These are phyloP conservation scores for Lecanicillium sp. DNA, from an alignment of 2,329 filamentous ascomycete species.

Conservation along the genomic window DNA sequence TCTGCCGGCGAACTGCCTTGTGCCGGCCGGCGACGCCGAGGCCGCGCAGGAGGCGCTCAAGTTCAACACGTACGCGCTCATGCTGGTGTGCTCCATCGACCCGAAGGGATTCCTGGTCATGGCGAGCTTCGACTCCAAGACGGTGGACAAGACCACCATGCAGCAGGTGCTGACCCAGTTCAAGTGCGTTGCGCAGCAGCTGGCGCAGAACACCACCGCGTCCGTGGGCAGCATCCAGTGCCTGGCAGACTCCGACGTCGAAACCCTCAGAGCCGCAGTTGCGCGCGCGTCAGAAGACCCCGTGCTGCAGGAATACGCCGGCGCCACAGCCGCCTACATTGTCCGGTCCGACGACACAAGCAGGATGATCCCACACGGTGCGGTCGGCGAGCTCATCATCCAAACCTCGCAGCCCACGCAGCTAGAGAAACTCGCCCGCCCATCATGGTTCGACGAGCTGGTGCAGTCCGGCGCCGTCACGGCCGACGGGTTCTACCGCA, in stretches of 20 bases:
- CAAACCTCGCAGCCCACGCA: constrained; percentile 23
- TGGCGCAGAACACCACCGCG: constrained; percentile 35
- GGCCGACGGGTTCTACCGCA: constrained; percentile 30
- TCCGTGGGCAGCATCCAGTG: constrained; percentile 30
- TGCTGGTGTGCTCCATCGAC: constrained; percentile 58
- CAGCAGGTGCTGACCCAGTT: constrained; percentile 48
- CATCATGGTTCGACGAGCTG: constrained; percentile 24
- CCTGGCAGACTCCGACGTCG: constrained; percentile 29
- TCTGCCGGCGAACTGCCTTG: constrained; percentile 44
- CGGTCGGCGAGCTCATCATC: constrained; percentile 40
- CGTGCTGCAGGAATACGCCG: constrained; percentile 21
- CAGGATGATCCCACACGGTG: constrained; percentile 34
- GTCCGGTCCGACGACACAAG: constrained; percentile 30
- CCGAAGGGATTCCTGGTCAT: constrained; percentile 51
- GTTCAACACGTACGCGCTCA: constrained; percentile 56
- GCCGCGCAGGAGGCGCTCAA: constrained; percentile 54
- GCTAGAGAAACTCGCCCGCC: constrained; percentile 22
- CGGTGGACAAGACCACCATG: constrained; percentile 46
- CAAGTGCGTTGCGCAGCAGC: constrained; percentile 41
- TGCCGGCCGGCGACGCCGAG: constrained; percentile 50
- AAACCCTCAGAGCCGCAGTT: constrained; percentile 25
- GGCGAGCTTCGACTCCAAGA: constrained; percentile 60
- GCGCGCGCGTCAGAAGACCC: constrained; percentile 14
- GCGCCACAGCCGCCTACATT: constrained; percentile 32
- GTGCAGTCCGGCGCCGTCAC: constrained; percentile 7